Evolutionary conservation across 2,329 filamentous ascomycete genomes (phyloP).

Genomic region (Ramularia collo-cygni): DNA sequence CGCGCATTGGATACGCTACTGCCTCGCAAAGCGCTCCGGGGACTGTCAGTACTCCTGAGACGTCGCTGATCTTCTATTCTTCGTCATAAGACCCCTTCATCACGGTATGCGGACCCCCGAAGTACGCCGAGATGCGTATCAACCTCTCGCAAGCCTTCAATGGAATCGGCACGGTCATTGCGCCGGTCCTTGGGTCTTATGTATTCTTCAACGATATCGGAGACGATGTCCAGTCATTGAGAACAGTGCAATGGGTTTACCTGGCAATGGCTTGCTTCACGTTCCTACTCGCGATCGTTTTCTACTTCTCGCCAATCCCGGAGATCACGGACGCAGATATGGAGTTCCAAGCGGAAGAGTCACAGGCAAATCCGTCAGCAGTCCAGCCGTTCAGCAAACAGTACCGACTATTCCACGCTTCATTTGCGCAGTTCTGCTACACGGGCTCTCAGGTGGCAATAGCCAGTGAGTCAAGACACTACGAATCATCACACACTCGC

Average conservation of each 20-base stretch:
- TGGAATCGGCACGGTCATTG: constrained; percentile 52
- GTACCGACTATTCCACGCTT: constrained; percentile 69
- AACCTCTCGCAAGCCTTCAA: constrained; percentile 55
- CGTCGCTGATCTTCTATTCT: no score
- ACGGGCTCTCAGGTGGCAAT: constrained; percentile 63
- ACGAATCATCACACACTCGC: no score
- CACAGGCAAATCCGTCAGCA: constrained; percentile 25
- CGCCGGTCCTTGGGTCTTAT: constrained; percentile 52
- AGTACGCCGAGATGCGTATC: constrained; percentile 52
- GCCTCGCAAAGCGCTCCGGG: no score
- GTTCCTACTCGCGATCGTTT: constrained; percentile 43
- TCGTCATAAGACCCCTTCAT: constrained; percentile 28
- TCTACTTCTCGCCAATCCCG: constrained; percentile 37
- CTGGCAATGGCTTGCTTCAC: constrained; percentile 57
- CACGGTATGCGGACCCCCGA: constrained; percentile 52
- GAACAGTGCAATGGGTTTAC: constrained; percentile 60
- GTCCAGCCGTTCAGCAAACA: constrained; percentile 51
- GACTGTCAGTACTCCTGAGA: no score
- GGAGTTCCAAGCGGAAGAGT: constrained; percentile 42
- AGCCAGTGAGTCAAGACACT: constrained; percentile 4
- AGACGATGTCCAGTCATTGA: constrained; percentile 43
- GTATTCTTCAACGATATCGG: constrained; percentile 55
- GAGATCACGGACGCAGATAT: constrained; percentile 59
- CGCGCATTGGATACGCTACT: no score
- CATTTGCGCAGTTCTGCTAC: constrained; percentile 72